Evolutionary conservation across 163 green algal genomes (phyloP), one percentile per base, ranked within the genome.

Genomic region (Coccomyxa subellipsoidea): DNA sequence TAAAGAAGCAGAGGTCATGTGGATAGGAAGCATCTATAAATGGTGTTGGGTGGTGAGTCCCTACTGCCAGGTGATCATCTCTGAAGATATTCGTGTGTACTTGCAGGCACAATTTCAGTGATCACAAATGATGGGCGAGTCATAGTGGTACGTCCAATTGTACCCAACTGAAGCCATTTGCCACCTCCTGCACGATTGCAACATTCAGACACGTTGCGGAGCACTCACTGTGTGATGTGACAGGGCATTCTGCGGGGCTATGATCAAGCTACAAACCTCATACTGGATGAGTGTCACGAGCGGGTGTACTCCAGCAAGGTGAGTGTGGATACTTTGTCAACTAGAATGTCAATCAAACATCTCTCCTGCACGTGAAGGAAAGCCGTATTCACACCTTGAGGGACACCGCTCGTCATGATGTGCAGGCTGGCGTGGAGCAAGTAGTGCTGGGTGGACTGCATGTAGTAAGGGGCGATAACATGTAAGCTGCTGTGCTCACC

Each of bases 201-300:
- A 7, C 23, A 36, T 80, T 21, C 75, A 80, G 21, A 1, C 1
- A 69, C 38, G 35, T 15, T 69, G 75, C 37, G 34, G 23, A 25
- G 21, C 15, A 70, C 38, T 32, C n/a, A 53, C n/a, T n/a, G n/a
- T n/a, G n/a, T n/a, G n/a, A 27, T 31, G 32, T 8, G 81, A 54
- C 91, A 95, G 92, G 96, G 96, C 35, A 86, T 91, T 0, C 85
- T 99, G 69, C 85, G 92, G 0, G 96, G 96, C 9, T 99, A 95
- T 80, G 96, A 99, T 81, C 96, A 99, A 82, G 87, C 89, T 7
- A 97, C 88, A 54, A 99, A 99, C 82, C 82, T 99, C 0, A 94
- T 99, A 23, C 78, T 99, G 39, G 92, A 97, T 54, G 93, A 99
- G 70, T 95, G 91, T 76, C 90, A 95, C 71, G 96, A 99, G 86